Conservation (phyloP, 805 yeast species). For the Candida namnaoensis region DNA sequence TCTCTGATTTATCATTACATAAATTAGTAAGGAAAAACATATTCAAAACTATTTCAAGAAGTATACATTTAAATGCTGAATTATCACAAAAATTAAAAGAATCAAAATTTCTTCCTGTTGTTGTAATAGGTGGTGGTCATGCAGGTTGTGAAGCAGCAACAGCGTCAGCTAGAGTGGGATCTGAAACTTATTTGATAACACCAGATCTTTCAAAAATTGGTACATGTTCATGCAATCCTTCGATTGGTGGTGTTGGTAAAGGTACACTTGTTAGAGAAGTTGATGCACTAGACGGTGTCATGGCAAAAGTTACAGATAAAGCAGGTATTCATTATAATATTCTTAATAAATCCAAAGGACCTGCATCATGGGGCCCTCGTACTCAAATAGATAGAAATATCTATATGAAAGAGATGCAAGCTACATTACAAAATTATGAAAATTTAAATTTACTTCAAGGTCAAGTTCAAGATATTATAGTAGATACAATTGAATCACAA, state of each 20-base stretch:
- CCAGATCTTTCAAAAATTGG: conserved; percentile 75
- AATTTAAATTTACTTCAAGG: conserved; percentile 55
- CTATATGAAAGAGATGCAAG: conserved; percentile 75
- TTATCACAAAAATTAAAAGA: conserved; percentile 5
- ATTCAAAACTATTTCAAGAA: background rate
- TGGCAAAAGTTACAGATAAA: conserved; percentile 76
- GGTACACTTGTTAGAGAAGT: conserved; percentile 89
- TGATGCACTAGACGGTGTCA: conserved; percentile 93
- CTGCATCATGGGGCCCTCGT: conserved; percentile 98
- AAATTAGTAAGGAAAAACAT: too few species aligned
- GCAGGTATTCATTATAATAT: conserved; percentile 92
- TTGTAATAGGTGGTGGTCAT: conserved; percentile 96
- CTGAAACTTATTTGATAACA: conserved; percentile 62
- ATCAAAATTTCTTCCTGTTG: conserved; percentile 42
- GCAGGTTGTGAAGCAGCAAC: conserved; percentile 98
- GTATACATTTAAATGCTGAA: conserved; percentile 10
- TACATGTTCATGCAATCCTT: conserved; percentile 94
- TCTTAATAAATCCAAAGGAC: conserved; percentile 79
- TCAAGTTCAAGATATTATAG: conserved; percentile 76
- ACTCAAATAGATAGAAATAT: conserved; percentile 90
- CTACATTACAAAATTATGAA: conserved; percentile 42
- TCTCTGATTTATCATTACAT: too few species aligned
- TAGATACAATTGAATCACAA: conserved; percentile 29
- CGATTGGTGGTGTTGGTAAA: conserved; percentile 97
- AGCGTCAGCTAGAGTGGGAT: conserved; percentile 83